Evolutionary conservation across 2,329 filamentous ascomycete species (phyloP), one percentile per base, ranked within the genome.

Genomic region (Orbilia oligospora): DNA sequence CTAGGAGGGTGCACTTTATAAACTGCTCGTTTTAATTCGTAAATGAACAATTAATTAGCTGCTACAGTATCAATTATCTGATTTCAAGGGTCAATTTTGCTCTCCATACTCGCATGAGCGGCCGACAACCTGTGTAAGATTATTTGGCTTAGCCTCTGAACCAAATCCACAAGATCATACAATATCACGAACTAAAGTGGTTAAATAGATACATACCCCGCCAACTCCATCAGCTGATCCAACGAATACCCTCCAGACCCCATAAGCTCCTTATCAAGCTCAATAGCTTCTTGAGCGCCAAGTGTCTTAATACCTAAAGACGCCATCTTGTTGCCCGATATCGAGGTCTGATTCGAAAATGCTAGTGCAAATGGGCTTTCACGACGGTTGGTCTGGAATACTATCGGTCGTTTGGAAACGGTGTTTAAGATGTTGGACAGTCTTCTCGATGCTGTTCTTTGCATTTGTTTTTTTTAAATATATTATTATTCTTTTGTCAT

Each of bases 151-250:
- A 30, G 27, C 27, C 3, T 30, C 27, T 30, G 3, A 6, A 30
- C 6, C 27, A 38, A 38, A 9, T 38, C 36, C 36, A 38, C 8
- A n/a, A n/a, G n/a, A n/a, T n/a, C n/a, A n/a, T n/a, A n/a, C n/a
- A n/a, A n/a, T n/a, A n/a, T n/a, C n/a, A 38, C 36, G 12, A 38
- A 38, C 8, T 38, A 38, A 38, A 22, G 12, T 30, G 27, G 20
- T n/a, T 3, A 49, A 49, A 20, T 6, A 24, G 22, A 49, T 20
- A 63, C 69, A 48, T 78, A 82, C 81, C 81, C 96, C 51, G 96
- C 96, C 6, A 99, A 87, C 84, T 98, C 96, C 96, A 99, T 98
- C 61, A 99, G 87, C 85, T 99, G 96, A 83, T 98, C 96, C 70
- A 99, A 89, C 10, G 93, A 97, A 85, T 97, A 99, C 46, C 90